These are phyloP conservation scores for Pestalotiopsis sp. DNA, from an alignment of 2,329 filamentous ascomycete genomes.

Conservation along the genomic window DNA sequence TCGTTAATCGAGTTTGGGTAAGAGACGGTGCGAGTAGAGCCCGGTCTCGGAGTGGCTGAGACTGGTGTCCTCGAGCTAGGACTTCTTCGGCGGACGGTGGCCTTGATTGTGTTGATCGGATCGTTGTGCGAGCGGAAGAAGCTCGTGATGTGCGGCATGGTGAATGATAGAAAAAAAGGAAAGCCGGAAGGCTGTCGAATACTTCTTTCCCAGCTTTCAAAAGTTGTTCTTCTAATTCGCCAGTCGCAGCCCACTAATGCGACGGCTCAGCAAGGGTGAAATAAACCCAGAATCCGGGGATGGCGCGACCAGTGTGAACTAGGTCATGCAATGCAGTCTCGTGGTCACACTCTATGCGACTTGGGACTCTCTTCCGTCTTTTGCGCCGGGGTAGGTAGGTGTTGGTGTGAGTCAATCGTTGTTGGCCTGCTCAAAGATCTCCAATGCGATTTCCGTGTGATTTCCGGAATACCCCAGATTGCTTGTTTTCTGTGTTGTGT, in stretches of 20 bases:
- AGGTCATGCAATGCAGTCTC: conserved; percentile 8
- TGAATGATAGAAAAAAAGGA: conserved; percentile 44
- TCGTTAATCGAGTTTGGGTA: conserved; percentile 40
- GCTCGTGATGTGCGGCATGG: conserved; percentile 61
- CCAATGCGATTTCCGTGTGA: background rate
- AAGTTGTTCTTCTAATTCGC: conserved; percentile 15
- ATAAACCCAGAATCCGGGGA: conserved; percentile 15
- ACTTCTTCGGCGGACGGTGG: conserved; percentile 32
- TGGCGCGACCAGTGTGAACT: conserved; percentile 11
- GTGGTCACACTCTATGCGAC: background rate
- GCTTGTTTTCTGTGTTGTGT: background rate
- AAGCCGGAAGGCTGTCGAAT: background rate
- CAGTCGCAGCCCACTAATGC: conserved; percentile 11
- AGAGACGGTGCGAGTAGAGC: conserved; percentile 36
- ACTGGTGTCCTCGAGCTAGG: conserved; percentile 27
- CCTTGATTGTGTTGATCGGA: conserved; percentile 53
- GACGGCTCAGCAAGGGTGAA: conserved; percentile 3
- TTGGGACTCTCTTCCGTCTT: background rate
- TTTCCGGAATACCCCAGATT: background rate
- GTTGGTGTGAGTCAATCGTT: background rate
- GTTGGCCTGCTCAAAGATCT: background rate
- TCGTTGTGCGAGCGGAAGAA: conserved; percentile 61
- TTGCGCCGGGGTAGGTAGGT: background rate
- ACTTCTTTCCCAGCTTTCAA: background rate
- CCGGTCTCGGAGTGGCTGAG: conserved; percentile 28